Base-by-base conservation (phyloP, 1,284 basidiomycete species). In the Irpex sp. region DNA sequence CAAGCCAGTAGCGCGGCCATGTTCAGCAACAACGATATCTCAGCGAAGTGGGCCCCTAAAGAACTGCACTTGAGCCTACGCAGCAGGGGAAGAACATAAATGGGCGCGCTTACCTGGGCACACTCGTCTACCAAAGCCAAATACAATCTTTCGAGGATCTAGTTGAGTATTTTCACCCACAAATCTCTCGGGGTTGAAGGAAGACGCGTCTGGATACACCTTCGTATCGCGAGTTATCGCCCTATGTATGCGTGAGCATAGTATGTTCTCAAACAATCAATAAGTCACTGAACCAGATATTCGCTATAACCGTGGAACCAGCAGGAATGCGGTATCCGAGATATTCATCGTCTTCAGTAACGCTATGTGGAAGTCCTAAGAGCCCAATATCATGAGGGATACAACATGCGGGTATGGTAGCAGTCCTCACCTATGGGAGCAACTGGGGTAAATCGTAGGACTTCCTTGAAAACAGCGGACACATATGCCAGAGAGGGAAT, bases 201-300 rank as follows among this genome's bases (percentile, higher is more conserved):
- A 56, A 53, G 71, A 65, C 8, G 39, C 37, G 43, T 57, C 47
- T 13, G 65, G 62, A 62, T 71, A 72, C 5, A 59, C 43, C 11
- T 60, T 55, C 54, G 66, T 64, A 61, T 72, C 68, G 54, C 69
- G 68, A 3, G 70, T 59, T 43, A 72, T 67, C 4, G 64, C 67
- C 67, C 60, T 51, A 51, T 51, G 17, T 3, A 51, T 51, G 49
- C 9, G 21, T 17, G 21, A 51, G 11, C 19, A 51, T 2, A 19
- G 2, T 7, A 19, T 13, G 9, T 9, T 17, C 8, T 51, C 3
- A 5, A 51, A 19, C 17, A 19, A 15, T 15, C 11, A 13, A 19
- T 2, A 3, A 9, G 21, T 9, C 49, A 51, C 17, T 3, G 26
- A 26, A 51, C 49, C 49, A 51, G 1, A 51, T 51, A 26, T 51